These are phyloP conservation scores for Leccinum disarticulatum DNA, from an alignment of 768 basidiomycete species.

Conservation along the genomic window DNA sequence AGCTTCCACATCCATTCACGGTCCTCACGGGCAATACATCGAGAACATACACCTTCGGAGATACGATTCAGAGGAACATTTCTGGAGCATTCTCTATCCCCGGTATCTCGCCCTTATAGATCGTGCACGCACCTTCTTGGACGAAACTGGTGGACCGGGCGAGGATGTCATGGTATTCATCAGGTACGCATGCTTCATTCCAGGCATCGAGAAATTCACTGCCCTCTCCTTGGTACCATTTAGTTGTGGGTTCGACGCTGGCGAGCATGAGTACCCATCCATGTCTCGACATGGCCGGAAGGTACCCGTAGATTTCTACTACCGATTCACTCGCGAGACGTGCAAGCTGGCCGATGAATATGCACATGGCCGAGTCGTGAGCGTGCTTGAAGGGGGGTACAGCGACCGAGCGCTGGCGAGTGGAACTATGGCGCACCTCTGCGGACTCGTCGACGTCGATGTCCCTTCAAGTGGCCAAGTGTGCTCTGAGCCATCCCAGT, in stretches of 20 bases:
- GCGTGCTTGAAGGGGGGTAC: constrained; percentile 94
- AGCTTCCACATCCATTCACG: constrained; percentile 52
- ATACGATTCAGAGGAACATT: constrained; percentile 14
- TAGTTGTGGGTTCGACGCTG: constrained; percentile 94
- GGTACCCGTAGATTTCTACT: constrained; percentile 84
- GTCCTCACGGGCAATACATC: constrained; percentile 18
- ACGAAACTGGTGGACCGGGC: constrained; percentile 59
- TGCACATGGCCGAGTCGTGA: constrained; percentile 70
- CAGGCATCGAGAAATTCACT: background rate
- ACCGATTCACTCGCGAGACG: constrained; percentile 77
- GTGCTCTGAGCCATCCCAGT: background rate
- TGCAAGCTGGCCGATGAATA: constrained; percentile 61
- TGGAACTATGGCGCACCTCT: constrained; percentile 79
- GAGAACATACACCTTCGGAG: constrained; percentile 31
- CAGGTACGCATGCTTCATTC: constrained; percentile 51
- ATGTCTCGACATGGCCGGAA: constrained; percentile 94
- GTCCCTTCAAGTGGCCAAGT: background rate
- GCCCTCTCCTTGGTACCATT: no score
- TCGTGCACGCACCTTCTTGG: constrained; percentile 70
- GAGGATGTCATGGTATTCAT: constrained; percentile 83
- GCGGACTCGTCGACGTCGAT: constrained; percentile 52
- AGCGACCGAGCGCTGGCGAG: constrained; percentile 86
- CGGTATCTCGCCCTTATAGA: constrained; percentile 57
- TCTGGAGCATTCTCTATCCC: constrained; percentile 55
- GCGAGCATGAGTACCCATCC: constrained; percentile 82